Conservation (phyloP, 2,329 filamentous ascomycete species). For the Onygena corvina region DNA sequence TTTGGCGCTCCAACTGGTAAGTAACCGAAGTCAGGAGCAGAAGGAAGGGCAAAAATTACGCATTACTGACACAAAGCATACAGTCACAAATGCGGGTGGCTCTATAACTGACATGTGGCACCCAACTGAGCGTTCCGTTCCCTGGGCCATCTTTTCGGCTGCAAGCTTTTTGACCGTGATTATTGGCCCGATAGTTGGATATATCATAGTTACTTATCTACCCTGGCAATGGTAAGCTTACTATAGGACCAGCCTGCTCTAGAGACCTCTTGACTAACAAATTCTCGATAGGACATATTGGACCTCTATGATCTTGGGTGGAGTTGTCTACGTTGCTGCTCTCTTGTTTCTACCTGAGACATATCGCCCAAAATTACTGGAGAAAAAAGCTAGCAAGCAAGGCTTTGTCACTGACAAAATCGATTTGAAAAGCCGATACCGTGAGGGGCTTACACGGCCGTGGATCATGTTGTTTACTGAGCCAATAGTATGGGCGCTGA, state of each 20-base stretch:
- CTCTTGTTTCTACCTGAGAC: constrained; percentile 54
- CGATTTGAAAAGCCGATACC: background rate
- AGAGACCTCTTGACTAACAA: constrained; percentile 34
- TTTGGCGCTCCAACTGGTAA: constrained; percentile 45
- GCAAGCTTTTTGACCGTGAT: constrained; percentile 54
- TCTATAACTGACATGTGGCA: constrained; percentile 30
- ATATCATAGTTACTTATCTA: background rate
- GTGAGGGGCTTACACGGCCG: constrained; percentile 14
- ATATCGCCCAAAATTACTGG: constrained; percentile 52
- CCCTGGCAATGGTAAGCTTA: constrained; percentile 29
- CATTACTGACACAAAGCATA: too few species aligned
- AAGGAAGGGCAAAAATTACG: too few species aligned
- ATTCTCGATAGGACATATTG: constrained; percentile 53
- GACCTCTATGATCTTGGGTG: constrained; percentile 52
- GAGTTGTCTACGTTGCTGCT: constrained; percentile 48
- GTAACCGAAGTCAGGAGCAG: too few species aligned
- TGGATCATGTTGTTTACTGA: constrained; percentile 17
- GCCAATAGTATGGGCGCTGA: constrained; percentile 17
- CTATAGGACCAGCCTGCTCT: constrained; percentile 42
- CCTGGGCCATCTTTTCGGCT: constrained; percentile 51
- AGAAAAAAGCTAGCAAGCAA: constrained; percentile 43
- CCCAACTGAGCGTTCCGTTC: constrained; percentile 50
- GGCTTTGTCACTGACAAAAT: background rate
- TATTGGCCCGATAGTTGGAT: constrained; percentile 45
- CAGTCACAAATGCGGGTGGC: background rate